Conservation (phyloP, 2,329 filamentous ascomycete species). For the Claviceps digitariae region DNA sequence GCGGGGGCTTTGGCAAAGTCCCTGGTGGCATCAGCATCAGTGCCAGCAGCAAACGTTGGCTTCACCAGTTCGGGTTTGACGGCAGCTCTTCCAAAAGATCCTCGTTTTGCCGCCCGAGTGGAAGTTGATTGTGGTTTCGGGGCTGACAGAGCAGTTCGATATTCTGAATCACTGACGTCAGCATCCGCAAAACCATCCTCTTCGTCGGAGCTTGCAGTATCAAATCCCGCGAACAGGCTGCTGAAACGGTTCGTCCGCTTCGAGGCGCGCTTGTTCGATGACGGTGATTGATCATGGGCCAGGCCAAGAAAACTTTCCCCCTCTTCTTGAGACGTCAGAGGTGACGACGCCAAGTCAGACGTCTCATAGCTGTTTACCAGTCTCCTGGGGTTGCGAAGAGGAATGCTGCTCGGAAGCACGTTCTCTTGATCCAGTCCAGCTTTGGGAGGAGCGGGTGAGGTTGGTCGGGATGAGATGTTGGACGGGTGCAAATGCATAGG, state of each 20-base stretch:
- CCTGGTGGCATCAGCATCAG: constrained; percentile 4
- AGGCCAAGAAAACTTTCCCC: constrained; percentile 61
- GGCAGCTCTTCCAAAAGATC: constrained; percentile 23
- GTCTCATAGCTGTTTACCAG: constrained; percentile 32
- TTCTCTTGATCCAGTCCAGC: constrained; percentile 18
- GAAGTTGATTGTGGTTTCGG: constrained; percentile 37
- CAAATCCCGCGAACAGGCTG: constrained; percentile 78
- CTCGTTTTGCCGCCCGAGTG: constrained; percentile 27
- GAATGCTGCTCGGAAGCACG: constrained; percentile 39
- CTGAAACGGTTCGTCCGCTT: constrained; percentile 61
- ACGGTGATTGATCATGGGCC: constrained; percentile 63
- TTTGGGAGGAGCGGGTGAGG: constrained; percentile 33
- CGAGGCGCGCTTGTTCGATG: constrained; percentile 42
- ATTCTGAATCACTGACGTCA: constrained; percentile 54
- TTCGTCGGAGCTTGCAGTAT: constrained; percentile 56
- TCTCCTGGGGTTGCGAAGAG: constrained; percentile 47
- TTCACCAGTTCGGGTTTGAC: constrained; percentile 30
- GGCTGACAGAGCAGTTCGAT: constrained; percentile 50
- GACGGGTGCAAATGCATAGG: constrained; percentile 71
- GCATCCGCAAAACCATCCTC: constrained; percentile 46
- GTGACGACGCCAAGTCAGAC: constrained; percentile 37
- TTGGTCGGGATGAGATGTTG: constrained; percentile 49
- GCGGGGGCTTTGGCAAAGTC: constrained; percentile 22
- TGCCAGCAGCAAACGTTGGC: constrained; percentile 8
- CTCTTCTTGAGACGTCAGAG: constrained; percentile 22